phyloP scores from a whole-genome alignment of 805 yeast species.

The Myxozyma neglecta region DNA sequence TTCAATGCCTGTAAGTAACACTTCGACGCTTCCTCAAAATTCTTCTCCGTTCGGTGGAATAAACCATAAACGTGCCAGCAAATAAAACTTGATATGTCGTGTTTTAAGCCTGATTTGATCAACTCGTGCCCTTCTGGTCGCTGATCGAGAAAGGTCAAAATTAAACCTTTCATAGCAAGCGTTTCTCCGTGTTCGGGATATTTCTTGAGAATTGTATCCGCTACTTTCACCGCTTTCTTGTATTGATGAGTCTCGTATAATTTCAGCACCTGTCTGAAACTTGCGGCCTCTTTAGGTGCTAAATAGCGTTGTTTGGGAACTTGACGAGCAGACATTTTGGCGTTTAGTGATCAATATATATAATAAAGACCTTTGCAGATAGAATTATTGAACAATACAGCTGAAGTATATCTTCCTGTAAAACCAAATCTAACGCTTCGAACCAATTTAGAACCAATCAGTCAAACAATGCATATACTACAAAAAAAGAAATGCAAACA shows the following conservation, averaged over 20 bases:
- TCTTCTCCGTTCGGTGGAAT: conserved; percentile 66
- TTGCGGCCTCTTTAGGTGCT: conserved; percentile 64
- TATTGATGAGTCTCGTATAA: conserved; percentile 84
- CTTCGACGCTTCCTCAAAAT: conserved; percentile 73
- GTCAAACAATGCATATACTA: no score
- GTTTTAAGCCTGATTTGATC: conserved; percentile 60
- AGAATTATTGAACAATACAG: no score
- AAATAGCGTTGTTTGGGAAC: conserved; percentile 38
- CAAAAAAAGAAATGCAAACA: no score
- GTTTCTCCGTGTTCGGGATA: conserved; percentile 76
- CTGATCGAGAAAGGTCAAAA: conserved; percentile 57
- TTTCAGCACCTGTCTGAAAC: conserved; percentile 77
- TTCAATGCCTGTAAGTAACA: conserved; percentile 74
- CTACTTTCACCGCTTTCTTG: conserved; percentile 74
- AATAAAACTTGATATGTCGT: conserved; percentile 62
- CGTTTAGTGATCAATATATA: neutral
- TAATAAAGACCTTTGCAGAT: neutral
- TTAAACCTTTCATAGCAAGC: conserved; percentile 79
- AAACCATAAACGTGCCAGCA: conserved; percentile 86
- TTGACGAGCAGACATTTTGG: conserved; percentile 6
- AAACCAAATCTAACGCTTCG: no score
- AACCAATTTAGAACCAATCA: no score
- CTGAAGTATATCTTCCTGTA: no score
- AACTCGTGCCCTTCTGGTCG: conserved; percentile 62
- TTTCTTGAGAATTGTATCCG: conserved; percentile 75